A percentile compares a stretch with the other conserved stretches of the same genome.
phyloP scores from a whole-genome alignment of 495 filamentous ascomycete genomes.

The Penicillium cataractarum region DNA sequence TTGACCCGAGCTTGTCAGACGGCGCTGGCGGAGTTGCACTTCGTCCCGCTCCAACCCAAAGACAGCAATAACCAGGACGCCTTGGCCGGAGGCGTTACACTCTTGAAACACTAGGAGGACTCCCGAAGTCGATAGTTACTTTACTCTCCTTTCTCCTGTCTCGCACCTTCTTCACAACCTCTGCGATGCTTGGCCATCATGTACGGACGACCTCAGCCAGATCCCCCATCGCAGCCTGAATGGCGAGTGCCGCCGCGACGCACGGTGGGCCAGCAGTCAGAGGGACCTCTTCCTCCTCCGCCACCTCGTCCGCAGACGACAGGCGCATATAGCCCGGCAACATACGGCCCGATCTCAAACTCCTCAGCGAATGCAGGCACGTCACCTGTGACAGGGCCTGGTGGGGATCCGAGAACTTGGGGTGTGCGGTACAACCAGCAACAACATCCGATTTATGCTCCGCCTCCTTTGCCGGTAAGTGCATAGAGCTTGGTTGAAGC shows the following conservation, averaged over 20 bases:
- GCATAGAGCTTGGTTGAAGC: not conserved
- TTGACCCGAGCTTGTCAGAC: not conserved
- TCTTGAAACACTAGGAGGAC: not conserved
- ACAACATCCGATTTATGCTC: conserved; percentile 32
- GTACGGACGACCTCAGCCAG: conserved; percentile 31
- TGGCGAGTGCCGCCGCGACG: conserved; percentile 40
- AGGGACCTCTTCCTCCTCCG: conserved; percentile 18
- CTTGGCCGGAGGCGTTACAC: conserved; percentile 6
- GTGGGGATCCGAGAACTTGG: conserved; percentile 45
- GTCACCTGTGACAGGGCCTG: conserved; percentile 27
- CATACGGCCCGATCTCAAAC: conserved; percentile 43
- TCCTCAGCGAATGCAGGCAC: conserved; percentile 22
- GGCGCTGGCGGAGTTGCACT: not conserved
- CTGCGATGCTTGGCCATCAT: conserved; percentile 23
- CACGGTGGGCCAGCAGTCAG: conserved; percentile 21
- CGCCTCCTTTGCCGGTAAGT: conserved; percentile 54
- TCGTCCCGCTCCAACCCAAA: conserved; percentile 7
- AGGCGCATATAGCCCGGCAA: conserved; percentile 42
- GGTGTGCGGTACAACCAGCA: conserved; percentile 51
- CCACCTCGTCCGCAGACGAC: conserved; percentile 30
- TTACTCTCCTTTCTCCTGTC: not conserved
- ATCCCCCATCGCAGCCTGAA: conserved; percentile 44
- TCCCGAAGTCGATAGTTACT: not conserved
- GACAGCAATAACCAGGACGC: conserved; percentile 1
- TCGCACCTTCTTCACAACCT: not conserved